Evolutionary conservation across 441 rosid species (phyloP).

Genomic region (Gossypium trilobum): DNA sequence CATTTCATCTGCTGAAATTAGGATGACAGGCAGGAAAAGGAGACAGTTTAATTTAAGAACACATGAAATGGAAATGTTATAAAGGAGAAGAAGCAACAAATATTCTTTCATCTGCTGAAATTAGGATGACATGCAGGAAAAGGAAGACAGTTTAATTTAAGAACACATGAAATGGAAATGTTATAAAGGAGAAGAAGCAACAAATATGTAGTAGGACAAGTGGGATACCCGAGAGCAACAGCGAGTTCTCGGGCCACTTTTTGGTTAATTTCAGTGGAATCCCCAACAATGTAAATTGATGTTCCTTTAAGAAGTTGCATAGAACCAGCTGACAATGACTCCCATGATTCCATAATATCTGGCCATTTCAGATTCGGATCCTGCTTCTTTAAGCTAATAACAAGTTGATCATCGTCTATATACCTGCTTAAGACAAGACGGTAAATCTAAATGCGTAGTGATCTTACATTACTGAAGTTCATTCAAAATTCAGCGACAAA

Average conservation of each 20-base stretch:
- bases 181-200: neutral
- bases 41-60: neutral
- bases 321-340: conserved; percentile 66
- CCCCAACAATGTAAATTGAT: conserved; percentile 73
- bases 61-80: neutral
- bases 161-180: neutral
- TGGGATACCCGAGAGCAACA: conserved; percentile 62
- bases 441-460: neutral
- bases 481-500: conserved; percentile 16
- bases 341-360: conserved; percentile 83
- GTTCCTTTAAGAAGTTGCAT: conserved; percentile 77
- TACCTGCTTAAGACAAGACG: conserved; percentile 42
- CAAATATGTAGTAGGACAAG: neutral
- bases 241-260: conserved; percentile 70
- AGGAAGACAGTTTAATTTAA: neutral
- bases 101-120: conserved; percentile 1
- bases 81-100: neutral
- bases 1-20: neutral
- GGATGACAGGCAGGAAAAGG: neutral
- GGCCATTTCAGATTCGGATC: conserved; percentile 84
- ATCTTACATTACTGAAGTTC: neutral
- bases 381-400: conserved; percentile 77
- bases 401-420: conserved; percentile 68
- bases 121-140: neutral
- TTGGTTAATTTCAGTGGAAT: conserved; percentile 66